phyloP scores from a whole-genome alignment of 352 stramenopile species.

The Phytophthora rubi region DNA sequence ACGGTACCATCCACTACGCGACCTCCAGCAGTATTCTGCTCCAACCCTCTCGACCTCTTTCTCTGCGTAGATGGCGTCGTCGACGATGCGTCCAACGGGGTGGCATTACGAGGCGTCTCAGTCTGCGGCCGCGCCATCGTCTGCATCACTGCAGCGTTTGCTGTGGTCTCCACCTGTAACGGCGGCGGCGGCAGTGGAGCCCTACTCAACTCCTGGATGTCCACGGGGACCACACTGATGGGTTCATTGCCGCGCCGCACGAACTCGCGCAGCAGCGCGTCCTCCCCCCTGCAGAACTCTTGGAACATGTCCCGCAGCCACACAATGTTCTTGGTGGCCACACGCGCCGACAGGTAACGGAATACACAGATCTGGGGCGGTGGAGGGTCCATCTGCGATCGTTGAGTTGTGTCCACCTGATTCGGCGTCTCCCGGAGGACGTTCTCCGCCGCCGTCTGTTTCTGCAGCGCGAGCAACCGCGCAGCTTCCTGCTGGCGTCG shows the following conservation, averaged over 20 bases:
- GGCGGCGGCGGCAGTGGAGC: slow-evolving; percentile 16
- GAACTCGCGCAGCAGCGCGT: slow-evolving; percentile 34
- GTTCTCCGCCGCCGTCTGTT: not conserved
- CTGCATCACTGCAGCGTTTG: not conserved
- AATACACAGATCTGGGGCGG: slow-evolving; percentile 21
- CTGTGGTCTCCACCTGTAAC: not conserved
- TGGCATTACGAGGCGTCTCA: not conserved
- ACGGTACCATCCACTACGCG: not conserved
- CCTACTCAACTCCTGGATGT: slow-evolving; percentile 22
- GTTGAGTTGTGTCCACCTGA: not conserved
- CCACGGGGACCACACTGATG: slow-evolving; percentile 42
- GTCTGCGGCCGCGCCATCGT: not conserved
- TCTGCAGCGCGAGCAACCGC: slow-evolving; percentile 17
- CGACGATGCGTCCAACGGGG: not conserved
- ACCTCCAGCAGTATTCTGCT: not conserved
- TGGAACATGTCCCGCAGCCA: slow-evolving; percentile 39
- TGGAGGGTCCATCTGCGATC: not conserved
- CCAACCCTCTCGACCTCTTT: slow-evolving; percentile 3
- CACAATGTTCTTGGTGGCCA: slow-evolving; percentile 50
- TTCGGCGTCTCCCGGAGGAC: not conserved
- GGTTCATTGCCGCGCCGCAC: slow-evolving; percentile 18
- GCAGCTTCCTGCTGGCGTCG: slow-evolving; percentile 17
- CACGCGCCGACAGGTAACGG: slow-evolving; percentile 29
- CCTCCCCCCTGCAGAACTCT: slow-evolving; percentile 38
- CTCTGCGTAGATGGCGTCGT: not conserved